These are phyloP conservation scores for Tetracladium setigerum DNA, from an alignment of 495 filamentous ascomycete species.

Conservation along the genomic window DNA sequence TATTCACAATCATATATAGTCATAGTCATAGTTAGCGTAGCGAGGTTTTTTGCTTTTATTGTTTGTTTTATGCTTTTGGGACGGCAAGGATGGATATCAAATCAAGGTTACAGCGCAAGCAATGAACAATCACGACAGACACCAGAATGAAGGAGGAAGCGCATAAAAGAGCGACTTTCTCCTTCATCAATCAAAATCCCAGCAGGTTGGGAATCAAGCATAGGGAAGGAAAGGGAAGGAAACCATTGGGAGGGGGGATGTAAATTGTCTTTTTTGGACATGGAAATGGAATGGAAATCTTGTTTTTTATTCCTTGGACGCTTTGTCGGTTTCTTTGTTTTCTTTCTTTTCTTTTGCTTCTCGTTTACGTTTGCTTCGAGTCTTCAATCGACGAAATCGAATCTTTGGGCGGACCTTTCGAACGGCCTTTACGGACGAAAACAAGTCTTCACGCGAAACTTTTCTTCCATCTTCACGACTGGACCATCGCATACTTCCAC, in stretches of 20 bases:
- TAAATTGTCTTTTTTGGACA: conserved; percentile 13
- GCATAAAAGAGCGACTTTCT: background rate
- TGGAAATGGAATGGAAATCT: too few relatives aligned
- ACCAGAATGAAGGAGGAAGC: background rate
- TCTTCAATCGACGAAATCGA: background rate
- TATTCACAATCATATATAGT: conserved; percentile 13
- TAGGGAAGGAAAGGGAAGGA: conserved; percentile 1
- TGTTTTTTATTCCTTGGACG: conserved; percentile 1
- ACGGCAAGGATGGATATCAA: conserved; percentile 18
- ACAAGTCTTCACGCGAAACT: too few relatives aligned
- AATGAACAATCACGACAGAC: background rate
- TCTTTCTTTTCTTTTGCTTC: conserved; percentile 1
- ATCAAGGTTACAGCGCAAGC: conserved; percentile 2
- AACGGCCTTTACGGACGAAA: background rate
- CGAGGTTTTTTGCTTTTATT: conserved; percentile 24
- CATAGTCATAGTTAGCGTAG: conserved; percentile 23
- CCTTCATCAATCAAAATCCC: background rate
- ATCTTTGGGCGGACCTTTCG: background rate
- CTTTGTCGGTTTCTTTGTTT: conserved; percentile 12
- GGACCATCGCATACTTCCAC: background rate
- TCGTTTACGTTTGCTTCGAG: background rate
- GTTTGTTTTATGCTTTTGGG: conserved; percentile 8
- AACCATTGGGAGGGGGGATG: conserved; percentile 3
- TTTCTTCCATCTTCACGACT: too few relatives aligned
- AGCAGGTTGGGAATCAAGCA: background rate